Conservation (phyloP, 768 basidiomycete genomes). For the Tephrocybe sp. region DNA sequence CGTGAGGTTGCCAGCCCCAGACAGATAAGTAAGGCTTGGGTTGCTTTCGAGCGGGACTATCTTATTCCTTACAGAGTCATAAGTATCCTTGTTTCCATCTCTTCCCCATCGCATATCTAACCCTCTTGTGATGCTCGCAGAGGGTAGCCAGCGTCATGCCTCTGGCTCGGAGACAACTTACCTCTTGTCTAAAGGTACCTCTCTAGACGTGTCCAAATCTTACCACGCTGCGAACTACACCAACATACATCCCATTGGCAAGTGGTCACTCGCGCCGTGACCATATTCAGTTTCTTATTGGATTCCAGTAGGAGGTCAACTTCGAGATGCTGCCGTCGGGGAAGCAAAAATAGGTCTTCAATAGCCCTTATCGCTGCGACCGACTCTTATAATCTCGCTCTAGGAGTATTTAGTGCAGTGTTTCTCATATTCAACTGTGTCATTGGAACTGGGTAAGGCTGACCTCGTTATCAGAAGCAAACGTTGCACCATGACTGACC, state of each 20-base stretch:
- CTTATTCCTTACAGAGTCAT: not conserved
- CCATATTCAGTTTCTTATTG: too few species aligned
- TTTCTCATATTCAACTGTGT: conserved; percentile 71
- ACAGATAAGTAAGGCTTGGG: not conserved
- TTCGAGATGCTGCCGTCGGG: not conserved
- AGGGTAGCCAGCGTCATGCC: not conserved
- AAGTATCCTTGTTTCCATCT: not conserved
- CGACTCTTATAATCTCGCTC: not conserved
- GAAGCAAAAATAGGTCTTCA: not conserved
- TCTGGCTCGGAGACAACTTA: not conserved
- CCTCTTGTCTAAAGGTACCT: not conserved
- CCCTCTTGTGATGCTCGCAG: not conserved
- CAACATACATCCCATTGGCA: too few species aligned
- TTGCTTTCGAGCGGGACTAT: not conserved
- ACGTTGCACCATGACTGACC: not conserved
- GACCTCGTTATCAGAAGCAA: not conserved
- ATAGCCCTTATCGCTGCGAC: not conserved
- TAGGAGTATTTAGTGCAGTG: conserved; percentile 48
- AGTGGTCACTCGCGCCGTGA: too few species aligned
- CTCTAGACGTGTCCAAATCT: not conserved
- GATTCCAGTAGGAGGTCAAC: not conserved
- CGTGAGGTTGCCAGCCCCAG: not conserved
- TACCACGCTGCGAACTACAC: not conserved
- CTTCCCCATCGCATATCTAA: not conserved
- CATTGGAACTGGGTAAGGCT: conserved; percentile 61